Conservation (phyloP, 345 rosid genomes). For the Gossypium ekmanianum region DNA sequence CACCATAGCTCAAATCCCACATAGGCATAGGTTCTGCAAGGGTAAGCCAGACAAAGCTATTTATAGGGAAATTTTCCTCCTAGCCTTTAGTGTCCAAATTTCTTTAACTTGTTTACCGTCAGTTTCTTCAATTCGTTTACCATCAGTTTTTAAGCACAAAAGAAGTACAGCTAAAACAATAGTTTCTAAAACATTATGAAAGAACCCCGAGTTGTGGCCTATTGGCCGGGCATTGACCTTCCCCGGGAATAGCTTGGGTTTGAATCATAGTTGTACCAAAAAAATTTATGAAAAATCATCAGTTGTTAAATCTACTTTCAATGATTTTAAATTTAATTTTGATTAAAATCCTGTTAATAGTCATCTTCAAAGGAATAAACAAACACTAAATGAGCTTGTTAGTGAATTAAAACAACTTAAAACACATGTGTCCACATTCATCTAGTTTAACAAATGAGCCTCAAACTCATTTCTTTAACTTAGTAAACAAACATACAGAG, state of each 20-base stretch:
- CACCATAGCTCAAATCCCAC: neutral
- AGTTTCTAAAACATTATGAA: neutral
- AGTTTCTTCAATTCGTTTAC: neutral
- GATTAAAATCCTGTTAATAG: neutral
- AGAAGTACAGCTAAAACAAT: neutral
- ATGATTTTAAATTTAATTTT: neutral
- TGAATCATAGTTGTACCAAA: no score
- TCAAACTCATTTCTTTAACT: neutral
- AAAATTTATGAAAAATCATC: neutral
- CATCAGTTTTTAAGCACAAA: neutral
- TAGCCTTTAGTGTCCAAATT: neutral
- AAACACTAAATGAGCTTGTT: neutral
- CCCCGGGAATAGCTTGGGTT: no score
- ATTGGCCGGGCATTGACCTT: no score
- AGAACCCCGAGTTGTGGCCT: neutral
- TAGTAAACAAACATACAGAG: neutral
- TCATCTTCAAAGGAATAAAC: neutral
- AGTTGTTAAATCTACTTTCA: neutral
- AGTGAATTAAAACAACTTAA: neutral
- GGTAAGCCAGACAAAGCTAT: no score
- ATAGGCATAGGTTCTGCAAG: neutral
- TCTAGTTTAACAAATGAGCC: no score
- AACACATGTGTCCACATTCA: no score
- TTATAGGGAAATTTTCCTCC: neutral
- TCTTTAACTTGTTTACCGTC: no score